phyloP scores from a whole-genome alignment of 2,329 filamentous ascomycete genomes.

The Pyricularia sp. region DNA sequence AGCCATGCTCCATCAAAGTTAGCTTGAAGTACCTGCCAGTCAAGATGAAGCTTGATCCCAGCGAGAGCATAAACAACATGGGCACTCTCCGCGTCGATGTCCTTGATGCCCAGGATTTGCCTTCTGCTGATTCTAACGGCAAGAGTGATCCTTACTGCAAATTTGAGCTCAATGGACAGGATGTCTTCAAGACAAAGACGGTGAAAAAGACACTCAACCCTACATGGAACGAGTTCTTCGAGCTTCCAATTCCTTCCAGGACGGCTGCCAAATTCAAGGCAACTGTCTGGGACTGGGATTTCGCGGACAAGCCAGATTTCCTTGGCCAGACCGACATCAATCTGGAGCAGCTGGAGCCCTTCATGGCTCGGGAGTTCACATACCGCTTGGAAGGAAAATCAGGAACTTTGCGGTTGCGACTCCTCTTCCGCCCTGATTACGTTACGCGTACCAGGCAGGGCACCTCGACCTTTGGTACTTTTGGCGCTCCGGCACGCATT shows the following conservation, averaged over 20 bases:
- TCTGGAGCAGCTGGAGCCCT: slow-evolving; percentile 74
- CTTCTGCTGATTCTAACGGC: slow-evolving; percentile 88
- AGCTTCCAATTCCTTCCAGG: slow-evolving; percentile 70
- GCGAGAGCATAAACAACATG: slow-evolving; percentile 98
- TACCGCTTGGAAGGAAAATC: slow-evolving; percentile 82
- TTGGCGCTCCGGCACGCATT: slow-evolving; percentile 78
- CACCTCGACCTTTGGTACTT: slow-evolving; percentile 89
- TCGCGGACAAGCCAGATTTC: slow-evolving; percentile 88
- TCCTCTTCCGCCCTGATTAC: slow-evolving; percentile 91
- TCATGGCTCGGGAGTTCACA: slow-evolving; percentile 66
- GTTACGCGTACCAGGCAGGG: slow-evolving; percentile 80
- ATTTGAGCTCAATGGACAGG: slow-evolving; percentile 81
- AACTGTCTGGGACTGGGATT: slow-evolving; percentile 91
- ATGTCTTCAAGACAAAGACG: slow-evolving; percentile 89
- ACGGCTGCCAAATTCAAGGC: slow-evolving; percentile 76
- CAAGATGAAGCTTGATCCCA: slow-evolving; percentile 86
- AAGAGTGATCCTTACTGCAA: slow-evolving; percentile 97
- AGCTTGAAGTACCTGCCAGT: slow-evolving; percentile 93
- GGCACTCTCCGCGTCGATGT: slow-evolving; percentile 91
- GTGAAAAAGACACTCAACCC: slow-evolving; percentile 96
- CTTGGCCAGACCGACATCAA: slow-evolving; percentile 72
- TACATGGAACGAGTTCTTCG: slow-evolving; percentile 94
- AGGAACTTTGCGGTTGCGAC: slow-evolving; percentile 68
- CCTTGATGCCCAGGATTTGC: slow-evolving; percentile 77
- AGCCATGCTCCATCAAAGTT: slow-evolving; percentile 72